Evolutionary conservation across 257 asterid genomes (phyloP).

Genomic region (Salvia miltiorrhiza): DNA sequence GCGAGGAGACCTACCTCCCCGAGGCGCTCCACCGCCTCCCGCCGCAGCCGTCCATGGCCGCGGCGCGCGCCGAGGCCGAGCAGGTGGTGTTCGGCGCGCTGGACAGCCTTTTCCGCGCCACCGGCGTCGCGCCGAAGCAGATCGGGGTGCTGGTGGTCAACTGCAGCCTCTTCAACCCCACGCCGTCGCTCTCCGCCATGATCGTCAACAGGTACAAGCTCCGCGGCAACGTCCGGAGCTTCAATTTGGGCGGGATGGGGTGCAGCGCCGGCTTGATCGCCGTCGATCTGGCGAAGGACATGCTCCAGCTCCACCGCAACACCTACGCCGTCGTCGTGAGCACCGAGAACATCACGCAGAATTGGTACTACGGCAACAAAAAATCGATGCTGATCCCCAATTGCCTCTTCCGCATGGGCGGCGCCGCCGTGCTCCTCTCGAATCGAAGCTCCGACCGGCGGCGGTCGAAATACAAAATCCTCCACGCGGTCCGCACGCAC

Average conservation of each 20-base stretch:
- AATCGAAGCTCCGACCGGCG: slow-evolving; percentile 26
- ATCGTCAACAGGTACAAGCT: slow-evolving; percentile 45
- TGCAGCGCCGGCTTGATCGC: slow-evolving; percentile 56
- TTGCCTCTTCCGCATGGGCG: slow-evolving; percentile 48
- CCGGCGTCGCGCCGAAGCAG: slow-evolving; percentile 37
- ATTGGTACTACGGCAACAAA: slow-evolving; percentile 36
- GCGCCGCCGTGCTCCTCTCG: slow-evolving; percentile 37
- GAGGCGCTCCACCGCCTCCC: slow-evolving; percentile 42
- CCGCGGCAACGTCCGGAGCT: slow-evolving; percentile 27
- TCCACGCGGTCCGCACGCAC: slow-evolving; percentile 32
- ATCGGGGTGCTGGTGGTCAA: slow-evolving; percentile 44
- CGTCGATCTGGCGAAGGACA: slow-evolving; percentile 41
- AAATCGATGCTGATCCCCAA: slow-evolving; percentile 33
- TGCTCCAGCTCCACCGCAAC: slow-evolving; percentile 40
- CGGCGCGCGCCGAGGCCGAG: slow-evolving; percentile 48
- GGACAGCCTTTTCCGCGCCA: slow-evolving; percentile 33
- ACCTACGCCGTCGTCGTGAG: slow-evolving; percentile 44
- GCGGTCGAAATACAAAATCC: slow-evolving; percentile 28
- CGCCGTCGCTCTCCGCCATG: slow-evolving; percentile 55
- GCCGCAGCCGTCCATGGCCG: slow-evolving; percentile 43
- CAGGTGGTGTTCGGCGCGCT: slow-evolving; percentile 38
- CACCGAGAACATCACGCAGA: slow-evolving; percentile 47
- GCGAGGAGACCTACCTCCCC: slow-evolving; percentile 50
- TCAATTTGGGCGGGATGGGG: slow-evolving; percentile 53
- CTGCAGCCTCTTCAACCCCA: slow-evolving; percentile 31